Percentiles rank a stretch among this genome's conserved stretches.
Conservation (phyloP, 805 yeast species). For the Candida quercuum region DNA sequence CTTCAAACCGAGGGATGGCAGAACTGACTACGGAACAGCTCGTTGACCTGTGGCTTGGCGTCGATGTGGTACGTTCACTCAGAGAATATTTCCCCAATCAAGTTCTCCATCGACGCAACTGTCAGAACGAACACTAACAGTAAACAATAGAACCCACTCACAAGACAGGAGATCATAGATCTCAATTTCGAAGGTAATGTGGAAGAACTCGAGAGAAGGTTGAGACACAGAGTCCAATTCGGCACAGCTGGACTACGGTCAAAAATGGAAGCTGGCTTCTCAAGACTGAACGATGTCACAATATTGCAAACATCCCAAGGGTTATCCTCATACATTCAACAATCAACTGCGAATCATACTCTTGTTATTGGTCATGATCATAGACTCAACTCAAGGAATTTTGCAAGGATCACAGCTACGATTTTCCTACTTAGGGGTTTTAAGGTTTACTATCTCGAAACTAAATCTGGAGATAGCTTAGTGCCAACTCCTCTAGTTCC, state of each 20-base stretch:
- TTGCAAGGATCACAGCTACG: conserved; percentile 74
- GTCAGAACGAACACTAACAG: not conserved
- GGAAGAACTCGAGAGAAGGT: conserved; percentile 43
- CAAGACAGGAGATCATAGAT: conserved; percentile 49
- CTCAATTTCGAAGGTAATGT: conserved; percentile 35
- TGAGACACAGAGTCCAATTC: conserved; percentile 62
- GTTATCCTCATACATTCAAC: conserved; percentile 45
- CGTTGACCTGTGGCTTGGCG: conserved; percentile 32
- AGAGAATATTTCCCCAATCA: too few species aligned
- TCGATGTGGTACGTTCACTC: conserved; percentile 26
- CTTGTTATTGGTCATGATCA: conserved; percentile 92
- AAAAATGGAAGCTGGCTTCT: conserved; percentile 85
- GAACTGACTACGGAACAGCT: conserved; percentile 13
- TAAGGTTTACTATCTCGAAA: conserved; percentile 58
- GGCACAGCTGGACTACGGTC: conserved; percentile 95
- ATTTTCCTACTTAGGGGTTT: conserved; percentile 68
- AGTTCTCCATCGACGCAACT: not conserved
- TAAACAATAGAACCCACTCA: conserved; percentile 27
- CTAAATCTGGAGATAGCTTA: conserved; percentile 20
- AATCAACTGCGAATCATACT: conserved; percentile 26
- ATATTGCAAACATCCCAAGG: conserved; percentile 90
- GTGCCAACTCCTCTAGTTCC: conserved; percentile 94
- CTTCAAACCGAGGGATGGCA: not conserved
- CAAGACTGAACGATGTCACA: conserved; percentile 84
- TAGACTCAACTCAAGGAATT: conserved; percentile 70